Evolutionary conservation across 179 eudicot genomes (phyloP).

Genomic region (Amaranthus tricolor): DNA sequence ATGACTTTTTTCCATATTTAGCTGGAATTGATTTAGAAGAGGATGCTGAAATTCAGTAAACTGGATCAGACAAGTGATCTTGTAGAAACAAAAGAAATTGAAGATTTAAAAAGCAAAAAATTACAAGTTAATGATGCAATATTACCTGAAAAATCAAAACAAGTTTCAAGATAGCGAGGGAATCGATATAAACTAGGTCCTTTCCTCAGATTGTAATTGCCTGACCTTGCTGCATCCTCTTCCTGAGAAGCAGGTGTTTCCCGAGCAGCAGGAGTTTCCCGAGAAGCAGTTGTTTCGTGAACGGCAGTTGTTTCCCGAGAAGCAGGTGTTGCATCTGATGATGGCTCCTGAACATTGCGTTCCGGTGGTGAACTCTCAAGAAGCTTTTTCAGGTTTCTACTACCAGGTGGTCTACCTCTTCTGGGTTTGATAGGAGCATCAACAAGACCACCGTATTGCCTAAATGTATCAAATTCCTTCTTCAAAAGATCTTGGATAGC

Average conservation of each 20-base stretch:
- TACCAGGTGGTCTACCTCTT: conserved; percentile 77
- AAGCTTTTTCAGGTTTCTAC: conserved; percentile 44
- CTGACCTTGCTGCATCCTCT: conserved; percentile 53
- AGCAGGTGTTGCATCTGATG: conserved; percentile 63
- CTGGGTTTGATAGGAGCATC: conserved; percentile 53
- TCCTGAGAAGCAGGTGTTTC: conserved; percentile 45
- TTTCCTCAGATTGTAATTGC: conserved; percentile 62
- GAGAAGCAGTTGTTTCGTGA: conserved; percentile 50
- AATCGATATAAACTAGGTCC: conserved; percentile 48
- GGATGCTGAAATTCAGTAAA: conserved; percentile 46
- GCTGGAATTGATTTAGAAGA: conserved; percentile 48
- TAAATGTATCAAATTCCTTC: conserved; percentile 35
- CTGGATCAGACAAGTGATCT: background rate
- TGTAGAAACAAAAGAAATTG: background rate
- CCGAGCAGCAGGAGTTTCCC: conserved; percentile 45
- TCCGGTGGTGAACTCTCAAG: conserved; percentile 47
- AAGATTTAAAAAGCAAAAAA: conserved; percentile 2
- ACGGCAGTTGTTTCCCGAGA: conserved; percentile 52
- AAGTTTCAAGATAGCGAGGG: conserved; percentile 49
- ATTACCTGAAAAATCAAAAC: conserved; percentile 70
- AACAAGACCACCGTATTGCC: conserved; percentile 38
- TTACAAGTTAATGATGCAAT: background rate
- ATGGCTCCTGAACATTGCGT: conserved; percentile 42
- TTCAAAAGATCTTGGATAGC: conserved; percentile 77
- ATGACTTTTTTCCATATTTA: conserved; percentile 58